phyloP scores from a whole-genome alignment of 257 asterid species.

The Plectranthus barbatus region DNA sequence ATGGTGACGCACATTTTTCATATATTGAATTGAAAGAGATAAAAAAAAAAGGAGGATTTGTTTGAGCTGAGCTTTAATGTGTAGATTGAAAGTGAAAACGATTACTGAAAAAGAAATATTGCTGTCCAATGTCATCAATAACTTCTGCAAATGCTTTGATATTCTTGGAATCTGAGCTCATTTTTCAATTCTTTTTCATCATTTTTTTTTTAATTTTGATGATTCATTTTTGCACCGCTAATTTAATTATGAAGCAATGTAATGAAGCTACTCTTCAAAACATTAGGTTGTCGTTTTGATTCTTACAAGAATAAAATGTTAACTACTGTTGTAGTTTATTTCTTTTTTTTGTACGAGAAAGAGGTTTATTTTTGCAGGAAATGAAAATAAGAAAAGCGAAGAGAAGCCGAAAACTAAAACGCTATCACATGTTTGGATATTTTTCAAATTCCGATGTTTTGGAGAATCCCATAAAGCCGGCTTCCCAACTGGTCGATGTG shows the following conservation, averaged over 20 bases:
- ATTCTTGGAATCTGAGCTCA: background rate
- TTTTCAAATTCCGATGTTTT: conserved; percentile 21
- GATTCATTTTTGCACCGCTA: no score
- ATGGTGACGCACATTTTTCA: conserved; percentile 7
- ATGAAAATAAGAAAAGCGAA: background rate
- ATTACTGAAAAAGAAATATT: background rate
- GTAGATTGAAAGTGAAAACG: background rate
- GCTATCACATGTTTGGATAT: conserved; percentile 22
- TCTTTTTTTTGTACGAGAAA: no score
- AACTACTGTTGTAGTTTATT: no score
- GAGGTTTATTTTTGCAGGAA: no score
- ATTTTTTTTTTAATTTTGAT: no score
- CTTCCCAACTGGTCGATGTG: conserved; percentile 20
- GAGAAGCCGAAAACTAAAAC: conserved; percentile 5
- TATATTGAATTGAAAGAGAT: background rate
- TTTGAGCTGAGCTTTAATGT: no score
- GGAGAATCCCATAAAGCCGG: conserved; percentile 25
- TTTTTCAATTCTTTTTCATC: background rate
- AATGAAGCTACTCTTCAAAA: no score
- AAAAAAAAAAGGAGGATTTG: no score
- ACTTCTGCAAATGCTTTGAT: background rate
- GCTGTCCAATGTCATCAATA: background rate
- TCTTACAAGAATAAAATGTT: no score
- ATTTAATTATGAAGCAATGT: no score
- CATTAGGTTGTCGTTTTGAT: no score